These are phyloP conservation scores for Phytophthora vignae DNA, from an alignment of 352 stramenopile species.

Conservation along the genomic window DNA sequence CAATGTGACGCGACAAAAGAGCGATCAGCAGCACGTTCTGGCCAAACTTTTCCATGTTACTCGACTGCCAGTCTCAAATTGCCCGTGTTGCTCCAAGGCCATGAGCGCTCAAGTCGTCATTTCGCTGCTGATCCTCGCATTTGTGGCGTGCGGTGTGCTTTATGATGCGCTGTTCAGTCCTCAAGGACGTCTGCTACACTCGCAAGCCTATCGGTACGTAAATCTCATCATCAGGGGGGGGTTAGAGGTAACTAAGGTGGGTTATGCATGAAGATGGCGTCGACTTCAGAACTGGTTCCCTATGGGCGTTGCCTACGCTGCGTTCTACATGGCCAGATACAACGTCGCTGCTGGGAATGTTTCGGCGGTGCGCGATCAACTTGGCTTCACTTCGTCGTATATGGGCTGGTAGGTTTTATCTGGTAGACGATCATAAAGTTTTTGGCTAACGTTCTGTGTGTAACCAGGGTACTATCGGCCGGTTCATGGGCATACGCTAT, in stretches of 20 bases:
- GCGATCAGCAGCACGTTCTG: background rate
- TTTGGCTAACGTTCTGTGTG: background rate
- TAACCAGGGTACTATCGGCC: slow-evolving; percentile 55
- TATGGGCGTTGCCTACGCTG: slow-evolving; percentile 76
- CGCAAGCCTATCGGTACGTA: slow-evolving; percentile 58
- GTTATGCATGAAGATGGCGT: slow-evolving; percentile 47
- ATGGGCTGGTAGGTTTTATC: slow-evolving; percentile 58
- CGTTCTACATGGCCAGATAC: slow-evolving; percentile 86
- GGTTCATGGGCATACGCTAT: slow-evolving; percentile 67
- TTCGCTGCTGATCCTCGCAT: slow-evolving; percentile 62
- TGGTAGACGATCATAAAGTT: background rate
- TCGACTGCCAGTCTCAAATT: background rate
- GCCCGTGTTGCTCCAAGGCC: background rate
- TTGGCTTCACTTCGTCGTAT: slow-evolving; percentile 62
- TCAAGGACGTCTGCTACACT: slow-evolving; percentile 60
- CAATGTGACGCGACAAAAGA: slow-evolving; percentile 1
- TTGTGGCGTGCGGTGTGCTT: slow-evolving; percentile 58
- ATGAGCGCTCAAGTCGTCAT: slow-evolving; percentile 43
- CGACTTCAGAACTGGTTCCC: slow-evolving; percentile 81
- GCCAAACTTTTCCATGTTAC: background rate
- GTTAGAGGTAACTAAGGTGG: background rate
- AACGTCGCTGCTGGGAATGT: slow-evolving; percentile 80
- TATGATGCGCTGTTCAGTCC: slow-evolving; percentile 74
- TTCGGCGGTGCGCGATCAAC: slow-evolving; percentile 46
- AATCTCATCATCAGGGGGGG: background rate